Evolutionary conservation across 805 yeast species (phyloP).

Genomic region (Cyberlindnera amylophila): DNA sequence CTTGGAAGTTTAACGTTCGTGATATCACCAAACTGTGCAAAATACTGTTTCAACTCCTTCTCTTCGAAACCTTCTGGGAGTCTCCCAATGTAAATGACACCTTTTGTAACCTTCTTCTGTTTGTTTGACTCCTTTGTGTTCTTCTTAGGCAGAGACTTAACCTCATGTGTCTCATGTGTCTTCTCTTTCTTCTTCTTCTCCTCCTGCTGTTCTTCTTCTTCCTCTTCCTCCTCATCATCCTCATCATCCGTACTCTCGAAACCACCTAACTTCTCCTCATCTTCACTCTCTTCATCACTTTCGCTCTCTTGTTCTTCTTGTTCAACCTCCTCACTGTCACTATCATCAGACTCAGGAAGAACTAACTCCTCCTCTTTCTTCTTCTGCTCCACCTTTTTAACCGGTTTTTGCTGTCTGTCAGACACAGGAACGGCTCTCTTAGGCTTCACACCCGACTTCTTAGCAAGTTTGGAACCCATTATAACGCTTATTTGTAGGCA

Average conservation of each 20-base stretch:
- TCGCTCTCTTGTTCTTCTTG: conserved; percentile 14
- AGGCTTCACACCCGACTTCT: conserved; percentile 13
- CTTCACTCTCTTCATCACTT: conserved; percentile 11
- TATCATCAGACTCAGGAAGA: conserved; percentile 28
- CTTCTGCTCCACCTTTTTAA: conserved; percentile 7
- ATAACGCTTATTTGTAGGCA: no score
- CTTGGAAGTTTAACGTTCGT: conserved; percentile 76
- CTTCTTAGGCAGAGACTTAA: conserved; percentile 21
- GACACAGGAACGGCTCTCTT: conserved; percentile 15
- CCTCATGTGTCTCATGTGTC: conserved; percentile 26
- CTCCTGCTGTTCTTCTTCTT: conserved; percentile 17
- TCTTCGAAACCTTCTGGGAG: conserved; percentile 93
- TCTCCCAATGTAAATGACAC: conserved; percentile 85
- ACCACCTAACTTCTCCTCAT: conserved; percentile 15
- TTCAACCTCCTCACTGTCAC: conserved; percentile 20
- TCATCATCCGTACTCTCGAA: conserved; percentile 21
- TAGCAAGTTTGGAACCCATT: no score
- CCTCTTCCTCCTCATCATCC: conserved; percentile 24
- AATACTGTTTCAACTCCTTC: conserved; percentile 67
- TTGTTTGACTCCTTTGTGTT: conserved; percentile 22
- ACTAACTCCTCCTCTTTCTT: conserved; percentile 25
- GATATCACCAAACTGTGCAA: conserved; percentile 86
- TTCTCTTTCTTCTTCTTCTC: conserved; percentile 22
- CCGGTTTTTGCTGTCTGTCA: conserved; percentile 6
- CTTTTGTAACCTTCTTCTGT: conserved; percentile 37